These are phyloP conservation scores for Xylariaceae sp. DNA, from an alignment of 2,329 filamentous ascomycete species.

Conservation along the genomic window DNA sequence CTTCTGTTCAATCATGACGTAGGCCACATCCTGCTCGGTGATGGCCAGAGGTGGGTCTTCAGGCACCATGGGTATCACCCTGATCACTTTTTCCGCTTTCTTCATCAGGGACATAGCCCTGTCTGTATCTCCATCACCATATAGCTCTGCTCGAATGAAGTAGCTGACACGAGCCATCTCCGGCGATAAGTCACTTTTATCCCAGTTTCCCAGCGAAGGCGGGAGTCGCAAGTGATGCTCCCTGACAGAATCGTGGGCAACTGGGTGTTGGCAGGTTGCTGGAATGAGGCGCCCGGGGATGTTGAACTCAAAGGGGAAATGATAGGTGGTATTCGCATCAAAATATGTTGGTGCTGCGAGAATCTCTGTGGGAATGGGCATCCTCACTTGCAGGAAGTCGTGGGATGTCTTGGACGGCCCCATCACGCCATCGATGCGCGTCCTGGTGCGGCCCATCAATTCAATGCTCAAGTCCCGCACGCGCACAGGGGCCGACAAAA, in stretches of 20 bases:
- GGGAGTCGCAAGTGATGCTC: constrained; percentile 51
- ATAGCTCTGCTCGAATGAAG: constrained; percentile 43
- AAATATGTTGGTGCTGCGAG: constrained; percentile 44
- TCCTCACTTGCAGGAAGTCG: constrained; percentile 39
- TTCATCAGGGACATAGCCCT: constrained; percentile 31
- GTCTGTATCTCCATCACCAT: constrained; percentile 22
- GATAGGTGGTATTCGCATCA: constrained; percentile 44
- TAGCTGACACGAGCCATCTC: constrained; percentile 53
- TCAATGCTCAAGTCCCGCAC: constrained; percentile 51
- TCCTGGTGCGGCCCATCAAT: constrained; percentile 47
- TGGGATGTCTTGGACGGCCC: constrained; percentile 45
- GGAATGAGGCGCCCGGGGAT: constrained; percentile 53
- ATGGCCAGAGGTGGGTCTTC: constrained; percentile 50
- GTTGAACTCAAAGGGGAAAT: constrained; percentile 54
- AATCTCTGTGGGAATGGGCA: constrained; percentile 36
- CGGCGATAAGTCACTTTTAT: constrained; percentile 50
- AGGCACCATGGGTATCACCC: constrained; percentile 46
- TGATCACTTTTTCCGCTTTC: constrained; percentile 42
- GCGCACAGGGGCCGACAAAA: constrained; percentile 38
- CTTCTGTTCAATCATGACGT: constrained; percentile 48
- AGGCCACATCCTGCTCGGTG: constrained; percentile 43
- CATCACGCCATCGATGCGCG: constrained; percentile 47
- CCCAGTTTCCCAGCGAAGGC: constrained; percentile 49
- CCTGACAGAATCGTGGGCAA: constrained; percentile 41
- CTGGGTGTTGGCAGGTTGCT: constrained; percentile 49